Conservation (phyloP, 2,329 filamentous ascomycete species). For the Pyrenochaeta sp. region DNA sequence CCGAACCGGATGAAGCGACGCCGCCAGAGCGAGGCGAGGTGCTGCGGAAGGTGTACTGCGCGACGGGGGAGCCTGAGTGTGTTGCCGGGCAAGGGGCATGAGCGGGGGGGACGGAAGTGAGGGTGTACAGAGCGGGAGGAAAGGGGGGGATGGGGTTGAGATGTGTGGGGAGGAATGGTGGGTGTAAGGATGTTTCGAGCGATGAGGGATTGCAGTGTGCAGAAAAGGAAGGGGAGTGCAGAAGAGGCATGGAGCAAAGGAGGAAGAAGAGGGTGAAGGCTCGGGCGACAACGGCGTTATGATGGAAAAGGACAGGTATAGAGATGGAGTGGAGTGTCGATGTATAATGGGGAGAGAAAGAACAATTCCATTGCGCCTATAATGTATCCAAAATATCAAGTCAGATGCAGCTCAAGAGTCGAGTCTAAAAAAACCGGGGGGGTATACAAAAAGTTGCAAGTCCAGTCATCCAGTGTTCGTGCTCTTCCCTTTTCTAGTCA, state of each 20-base stretch:
- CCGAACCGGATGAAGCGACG: slow-evolving; percentile 35
- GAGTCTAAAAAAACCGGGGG: slow-evolving; percentile 5
- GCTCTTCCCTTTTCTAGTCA: background rate
- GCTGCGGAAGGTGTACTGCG: slow-evolving; percentile 19
- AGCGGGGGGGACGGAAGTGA: background rate
- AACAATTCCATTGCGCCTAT: background rate
- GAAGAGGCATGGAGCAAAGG: background rate
- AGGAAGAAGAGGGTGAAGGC: background rate
- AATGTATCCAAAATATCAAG: background rate
- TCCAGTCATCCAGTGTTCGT: background rate
- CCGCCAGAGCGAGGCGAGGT: background rate
- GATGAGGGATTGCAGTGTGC: background rate
- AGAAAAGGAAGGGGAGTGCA: background rate
- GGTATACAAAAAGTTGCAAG: slow-evolving; percentile 9
- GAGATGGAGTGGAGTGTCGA: background rate
- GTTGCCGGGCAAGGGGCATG: background rate
- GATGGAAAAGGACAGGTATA: background rate
- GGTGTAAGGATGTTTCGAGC: background rate
- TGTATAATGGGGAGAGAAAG: background rate
- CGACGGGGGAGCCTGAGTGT: slow-evolving; percentile 29
- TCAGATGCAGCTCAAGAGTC: background rate
- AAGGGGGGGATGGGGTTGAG: background rate
- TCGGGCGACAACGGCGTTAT: background rate
- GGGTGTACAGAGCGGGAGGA: background rate
- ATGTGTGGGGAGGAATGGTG: background rate